Percentiles rank a stretch among this genome's conserved stretches.
phyloP scores from a whole-genome alignment of 2,329 filamentous ascomycete genomes.

The Dactylellina leptospora region DNA sequence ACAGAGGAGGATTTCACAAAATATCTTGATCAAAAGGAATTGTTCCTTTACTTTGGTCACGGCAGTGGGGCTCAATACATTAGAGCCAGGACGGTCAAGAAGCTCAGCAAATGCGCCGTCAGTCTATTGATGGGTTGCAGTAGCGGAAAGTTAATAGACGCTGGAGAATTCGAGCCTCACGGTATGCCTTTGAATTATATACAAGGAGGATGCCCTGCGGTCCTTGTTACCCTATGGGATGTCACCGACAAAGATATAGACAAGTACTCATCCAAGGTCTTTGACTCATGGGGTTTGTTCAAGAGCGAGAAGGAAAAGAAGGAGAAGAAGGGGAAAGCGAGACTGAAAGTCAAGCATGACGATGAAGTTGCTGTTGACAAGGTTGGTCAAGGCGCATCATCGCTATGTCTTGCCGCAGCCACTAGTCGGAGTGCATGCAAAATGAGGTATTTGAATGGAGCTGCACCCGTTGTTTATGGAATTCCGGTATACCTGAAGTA shows the following conservation, averaged over 20 bases:
- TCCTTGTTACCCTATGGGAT: conserved; percentile 95
- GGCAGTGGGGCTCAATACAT: conserved; percentile 96
- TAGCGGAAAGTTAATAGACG: conserved; percentile 80
- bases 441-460: conserved; percentile 89
- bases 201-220: conserved; percentile 82
- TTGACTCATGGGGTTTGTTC: conserved; percentile 84
- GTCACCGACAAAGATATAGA: conserved; percentile 98
- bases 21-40: conserved; percentile 71
- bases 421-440: conserved; percentile 80
- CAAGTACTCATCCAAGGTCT: conserved; percentile 79
- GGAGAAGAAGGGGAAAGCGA: conserved; percentile 57
- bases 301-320: conserved; percentile 57
- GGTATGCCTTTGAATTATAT: conserved; percentile 93
- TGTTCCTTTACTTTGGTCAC: conserved; percentile 94
- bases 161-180: conserved; percentile 87
- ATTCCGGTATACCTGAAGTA: conserved; percentile 81
- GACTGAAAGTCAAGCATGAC: conserved; percentile 58
- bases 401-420: conserved; percentile 82
- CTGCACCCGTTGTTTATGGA: conserved; percentile 92
- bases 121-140: conserved; percentile 94
- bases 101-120: conserved; percentile 78
- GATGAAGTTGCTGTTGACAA: conserved; percentile 57
- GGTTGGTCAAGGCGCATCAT: conserved; percentile 60
- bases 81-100: conserved; percentile 80
- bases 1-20: conserved; percentile 78